Percentiles rank a stretch among this genome's conserved stretches.
phyloP scores from a whole-genome alignment of 140 eudicot species.

The Cichorium intybus region DNA sequence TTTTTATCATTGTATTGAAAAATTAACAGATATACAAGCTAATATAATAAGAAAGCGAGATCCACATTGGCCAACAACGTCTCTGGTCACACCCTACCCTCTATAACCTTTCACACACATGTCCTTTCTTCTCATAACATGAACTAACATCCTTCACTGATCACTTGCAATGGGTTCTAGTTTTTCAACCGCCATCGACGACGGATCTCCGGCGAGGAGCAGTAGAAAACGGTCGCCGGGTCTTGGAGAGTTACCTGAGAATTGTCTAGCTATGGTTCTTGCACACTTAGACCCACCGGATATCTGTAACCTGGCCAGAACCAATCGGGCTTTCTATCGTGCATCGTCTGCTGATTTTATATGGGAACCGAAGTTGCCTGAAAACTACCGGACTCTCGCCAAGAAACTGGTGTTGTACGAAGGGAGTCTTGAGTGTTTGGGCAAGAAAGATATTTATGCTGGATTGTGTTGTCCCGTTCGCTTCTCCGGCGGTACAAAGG shows the following conservation, averaged over 20 bases:
- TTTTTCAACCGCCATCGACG: slow-evolving; percentile 5
- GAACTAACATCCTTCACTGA: not conserved
- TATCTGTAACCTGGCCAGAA: slow-evolving; percentile 46
- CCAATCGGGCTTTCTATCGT: slow-evolving; percentile 34
- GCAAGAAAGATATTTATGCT: slow-evolving; percentile 58
- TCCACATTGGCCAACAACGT: slow-evolving; percentile 34
- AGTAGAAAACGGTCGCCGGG: not conserved
- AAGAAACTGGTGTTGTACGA: slow-evolving; percentile 22
- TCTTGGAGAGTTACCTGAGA: slow-evolving; percentile 65
- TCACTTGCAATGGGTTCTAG: slow-evolving; percentile 26
- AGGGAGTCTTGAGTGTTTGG: slow-evolving; percentile 2
- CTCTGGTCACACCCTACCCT: slow-evolving; percentile 25
- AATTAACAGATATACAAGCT: not conserved
- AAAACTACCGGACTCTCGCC: slow-evolving; percentile 41
- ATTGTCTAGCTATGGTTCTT: slow-evolving; percentile 57
- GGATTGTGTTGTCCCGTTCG: slow-evolving; percentile 50
- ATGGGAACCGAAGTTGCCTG: slow-evolving; percentile 76
- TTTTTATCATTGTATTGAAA: not conserved
- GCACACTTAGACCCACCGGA: slow-evolving; percentile 46
- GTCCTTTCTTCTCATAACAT: not conserved
- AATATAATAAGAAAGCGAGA: slow-evolving; percentile 39
- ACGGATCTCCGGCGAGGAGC: slow-evolving; percentile 1
- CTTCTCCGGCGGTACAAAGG: slow-evolving; percentile 55
- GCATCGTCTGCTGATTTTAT: slow-evolving; percentile 68
- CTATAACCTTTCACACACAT: slow-evolving; percentile 20